phyloP scores from a whole-genome alignment of 2,329 filamentous ascomycete genomes.

The Claviceps sp. region DNA sequence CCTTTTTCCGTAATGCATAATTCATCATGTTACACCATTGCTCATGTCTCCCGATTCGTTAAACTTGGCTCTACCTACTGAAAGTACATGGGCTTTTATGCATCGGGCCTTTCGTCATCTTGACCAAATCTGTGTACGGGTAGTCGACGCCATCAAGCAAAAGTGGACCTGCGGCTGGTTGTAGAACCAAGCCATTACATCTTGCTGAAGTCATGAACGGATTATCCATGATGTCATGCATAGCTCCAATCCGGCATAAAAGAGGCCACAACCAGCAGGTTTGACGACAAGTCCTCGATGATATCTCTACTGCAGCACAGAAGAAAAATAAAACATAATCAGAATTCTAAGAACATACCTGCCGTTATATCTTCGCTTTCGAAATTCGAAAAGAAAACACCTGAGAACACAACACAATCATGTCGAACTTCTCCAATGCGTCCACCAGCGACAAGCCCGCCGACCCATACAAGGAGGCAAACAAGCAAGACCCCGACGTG shows the following conservation, averaged over 20 bases:
- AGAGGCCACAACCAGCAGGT: background rate
- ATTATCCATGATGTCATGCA: slow-evolving; percentile 1
- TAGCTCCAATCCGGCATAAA: background rate
- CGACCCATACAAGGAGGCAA: slow-evolving; percentile 71
- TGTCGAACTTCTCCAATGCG: slow-evolving; percentile 36
- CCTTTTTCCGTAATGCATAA: no score
- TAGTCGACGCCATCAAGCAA: background rate
- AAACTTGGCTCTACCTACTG: no score
- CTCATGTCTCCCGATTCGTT: no score
- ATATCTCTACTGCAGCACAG: background rate
- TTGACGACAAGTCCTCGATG: no score
- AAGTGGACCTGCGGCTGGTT: background rate
- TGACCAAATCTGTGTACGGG: no score
- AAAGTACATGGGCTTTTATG: no score
- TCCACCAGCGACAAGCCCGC: slow-evolving; percentile 47
- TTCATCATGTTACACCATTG: no score
- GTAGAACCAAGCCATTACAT: background rate
- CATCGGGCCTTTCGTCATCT: no score
- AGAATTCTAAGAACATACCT: background rate
- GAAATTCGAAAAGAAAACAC: background rate
- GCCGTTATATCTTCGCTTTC: no score
- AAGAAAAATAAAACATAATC: background rate
- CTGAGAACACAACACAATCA: slow-evolving; percentile 12
- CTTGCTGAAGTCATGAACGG: background rate
- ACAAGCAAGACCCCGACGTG: slow-evolving; percentile 47